A percentile compares a stretch with the other conserved stretches of the same genome.
Conservation (phyloP, 2,329 filamentous ascomycete species). For the Cladobotryum mycophilum region DNA sequence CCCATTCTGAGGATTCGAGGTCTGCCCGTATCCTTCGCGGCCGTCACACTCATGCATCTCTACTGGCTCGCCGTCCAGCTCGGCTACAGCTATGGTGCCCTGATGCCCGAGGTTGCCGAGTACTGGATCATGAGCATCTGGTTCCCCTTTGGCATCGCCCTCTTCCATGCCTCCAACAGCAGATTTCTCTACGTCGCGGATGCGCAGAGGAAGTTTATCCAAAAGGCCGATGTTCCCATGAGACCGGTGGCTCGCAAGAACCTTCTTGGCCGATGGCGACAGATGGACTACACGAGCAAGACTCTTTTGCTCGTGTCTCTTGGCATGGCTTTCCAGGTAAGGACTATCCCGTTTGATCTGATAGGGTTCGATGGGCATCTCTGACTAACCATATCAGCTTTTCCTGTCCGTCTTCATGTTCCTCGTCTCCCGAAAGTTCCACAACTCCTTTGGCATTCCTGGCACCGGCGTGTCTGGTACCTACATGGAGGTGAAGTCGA, state of each 20-base stretch:
- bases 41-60: slow-evolving; percentile 34
- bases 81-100: slow-evolving; percentile 32
- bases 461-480: slow-evolving; percentile 55
- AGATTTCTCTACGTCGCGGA: slow-evolving; percentile 54
- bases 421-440: slow-evolving; percentile 59
- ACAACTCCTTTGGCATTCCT: slow-evolving; percentile 52
- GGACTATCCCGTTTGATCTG: slow-evolving; percentile 8
- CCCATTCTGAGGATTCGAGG: slow-evolving; percentile 36
- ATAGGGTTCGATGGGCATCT: neutral
- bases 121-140: slow-evolving; percentile 64
- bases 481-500: slow-evolving; percentile 41
- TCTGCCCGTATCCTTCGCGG: slow-evolving; percentile 33
- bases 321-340: slow-evolving; percentile 52
- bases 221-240: slow-evolving; percentile 8
- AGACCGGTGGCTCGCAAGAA: slow-evolving; percentile 18
- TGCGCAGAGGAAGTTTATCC: slow-evolving; percentile 41
- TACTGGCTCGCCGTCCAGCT: slow-evolving; percentile 38
- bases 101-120: slow-evolving; percentile 46
- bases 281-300: slow-evolving; percentile 41
- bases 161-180: slow-evolving; percentile 59
- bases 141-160: slow-evolving; percentile 57
- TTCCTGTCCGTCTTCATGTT: slow-evolving; percentile 54
- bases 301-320: slow-evolving; percentile 45
- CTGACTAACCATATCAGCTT: slow-evolving; percentile 35
- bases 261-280: slow-evolving; percentile 30